Conservation (phyloP, 2,329 filamentous ascomycete genomes). For the Paramyrothecium sp. region DNA sequence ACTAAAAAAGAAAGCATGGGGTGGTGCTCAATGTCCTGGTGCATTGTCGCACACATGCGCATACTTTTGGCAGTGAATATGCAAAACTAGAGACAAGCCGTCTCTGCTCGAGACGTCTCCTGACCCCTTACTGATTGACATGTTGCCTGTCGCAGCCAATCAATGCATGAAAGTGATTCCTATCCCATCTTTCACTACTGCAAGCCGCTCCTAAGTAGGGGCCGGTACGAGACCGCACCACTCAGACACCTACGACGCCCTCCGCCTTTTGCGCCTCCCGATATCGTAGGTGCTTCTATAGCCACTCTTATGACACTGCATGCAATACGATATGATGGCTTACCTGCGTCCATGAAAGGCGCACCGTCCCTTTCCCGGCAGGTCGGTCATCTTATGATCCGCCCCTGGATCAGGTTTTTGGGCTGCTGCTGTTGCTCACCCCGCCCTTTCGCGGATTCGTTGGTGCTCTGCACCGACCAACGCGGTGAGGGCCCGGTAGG, state of each 20-base stretch:
- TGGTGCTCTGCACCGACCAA: neutral
- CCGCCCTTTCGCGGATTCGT: neutral
- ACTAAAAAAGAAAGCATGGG: too few relatives aligned
- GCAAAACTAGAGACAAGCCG: neutral
- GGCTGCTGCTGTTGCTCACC: neutral
- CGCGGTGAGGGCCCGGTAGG: neutral
- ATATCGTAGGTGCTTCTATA: too few relatives aligned
- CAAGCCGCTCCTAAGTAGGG: neutral
- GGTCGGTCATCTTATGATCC: neutral
- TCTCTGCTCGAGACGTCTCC: neutral
- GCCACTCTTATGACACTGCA: neutral
- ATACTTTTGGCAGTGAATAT: too few relatives aligned
- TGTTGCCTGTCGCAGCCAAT: neutral
- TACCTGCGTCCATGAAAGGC: neutral
- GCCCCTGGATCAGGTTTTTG: neutral
- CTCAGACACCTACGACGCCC: neutral
- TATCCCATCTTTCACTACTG: neutral
- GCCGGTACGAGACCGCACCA: neutral
- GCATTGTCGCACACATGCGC: too few relatives aligned
- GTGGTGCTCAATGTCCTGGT: too few relatives aligned
- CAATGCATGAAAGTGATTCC: neutral
- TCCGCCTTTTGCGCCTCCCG: too few relatives aligned
- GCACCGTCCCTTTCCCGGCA: neutral
- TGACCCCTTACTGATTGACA: neutral
- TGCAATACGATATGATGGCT: neutral